phyloP scores from a whole-genome alignment of 345 rosid species.

The Firmiana major region DNA sequence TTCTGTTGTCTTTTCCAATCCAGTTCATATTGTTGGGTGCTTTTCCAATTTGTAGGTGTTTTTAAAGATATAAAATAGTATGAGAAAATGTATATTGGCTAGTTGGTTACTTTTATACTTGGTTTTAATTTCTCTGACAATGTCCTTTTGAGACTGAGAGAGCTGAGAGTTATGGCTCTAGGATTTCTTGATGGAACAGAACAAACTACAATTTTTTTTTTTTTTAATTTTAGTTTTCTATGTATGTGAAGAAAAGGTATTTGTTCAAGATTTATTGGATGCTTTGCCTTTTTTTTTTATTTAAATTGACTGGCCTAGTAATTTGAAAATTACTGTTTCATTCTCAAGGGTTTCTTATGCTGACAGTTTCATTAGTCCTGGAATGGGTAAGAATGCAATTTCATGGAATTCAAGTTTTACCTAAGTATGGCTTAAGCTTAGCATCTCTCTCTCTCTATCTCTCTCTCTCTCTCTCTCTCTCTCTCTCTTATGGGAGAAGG shows the following conservation, averaged over 20 bases:
- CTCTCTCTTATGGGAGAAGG: not conserved
- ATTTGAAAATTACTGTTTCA: not conserved
- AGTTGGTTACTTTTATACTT: not conserved
- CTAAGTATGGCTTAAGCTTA: not conserved
- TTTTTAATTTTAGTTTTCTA: not conserved
- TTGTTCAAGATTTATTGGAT: not conserved
- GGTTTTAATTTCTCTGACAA: not conserved
- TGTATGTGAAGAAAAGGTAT: not conserved
- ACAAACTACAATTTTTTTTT: not conserved
- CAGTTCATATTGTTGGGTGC: not conserved
- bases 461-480: no score
- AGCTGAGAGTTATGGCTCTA: not conserved
- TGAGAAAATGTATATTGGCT: not conserved
- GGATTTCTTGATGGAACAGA: not conserved
- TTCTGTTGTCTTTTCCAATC: not conserved
- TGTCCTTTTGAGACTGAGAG: not conserved
- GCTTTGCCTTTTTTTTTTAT: not conserved
- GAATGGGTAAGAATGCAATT: not conserved
- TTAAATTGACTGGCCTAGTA: not conserved
- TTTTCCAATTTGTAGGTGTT: not conserved
- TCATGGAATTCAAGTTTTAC: not conserved
- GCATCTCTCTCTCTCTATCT: not conserved
- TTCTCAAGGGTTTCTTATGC: not conserved
- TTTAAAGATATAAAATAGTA: not conserved
- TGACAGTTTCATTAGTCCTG: not conserved